These are phyloP conservation scores for Linnemannia exigua DNA, from an alignment of 192 early-diverging fungal species.

Conservation along the genomic window DNA sequence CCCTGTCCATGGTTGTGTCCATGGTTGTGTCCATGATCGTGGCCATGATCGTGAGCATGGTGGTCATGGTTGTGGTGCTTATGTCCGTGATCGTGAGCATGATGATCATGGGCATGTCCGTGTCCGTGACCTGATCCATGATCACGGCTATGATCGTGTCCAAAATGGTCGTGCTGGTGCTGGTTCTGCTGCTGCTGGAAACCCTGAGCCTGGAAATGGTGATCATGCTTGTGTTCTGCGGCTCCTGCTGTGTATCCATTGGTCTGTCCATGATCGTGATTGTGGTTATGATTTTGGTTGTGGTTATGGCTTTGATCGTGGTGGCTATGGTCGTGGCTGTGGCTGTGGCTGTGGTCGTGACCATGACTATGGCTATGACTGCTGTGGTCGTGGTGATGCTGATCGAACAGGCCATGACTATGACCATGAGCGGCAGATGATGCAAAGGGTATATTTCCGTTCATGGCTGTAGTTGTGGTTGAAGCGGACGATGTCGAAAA, in stretches of 20 bases:
- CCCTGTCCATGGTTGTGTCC: not conserved
- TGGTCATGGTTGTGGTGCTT: not conserved
- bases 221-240: not conserved
- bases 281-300: not conserved
- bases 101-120: conserved; percentile 18
- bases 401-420: conserved; percentile 33
- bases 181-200: not conserved
- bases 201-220: not conserved
- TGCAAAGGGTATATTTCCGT: conserved; percentile 53
- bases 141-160: conserved; percentile 13
- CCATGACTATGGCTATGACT: conserved; percentile 7
- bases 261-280: not conserved
- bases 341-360: conserved; percentile 6
- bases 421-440: conserved; percentile 38
- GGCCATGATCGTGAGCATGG: not conserved
- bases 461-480: conserved; percentile 22
- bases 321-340: conserved; percentile 9
- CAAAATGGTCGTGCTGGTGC: not conserved
- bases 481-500: conserved; percentile 15
- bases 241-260: not conserved
- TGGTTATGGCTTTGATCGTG: conserved; percentile 16
- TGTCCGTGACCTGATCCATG: conserved; percentile 14
- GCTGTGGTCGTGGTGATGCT: conserved; percentile 3
- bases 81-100: conserved; percentile 11
- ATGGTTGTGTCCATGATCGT: not conserved